Evolutionary conservation across 1,284 basidiomycete genomes (phyloP), one percentile per base, ranked within the genome.

Genomic region (Filobasidium uniguttulatum): DNA sequence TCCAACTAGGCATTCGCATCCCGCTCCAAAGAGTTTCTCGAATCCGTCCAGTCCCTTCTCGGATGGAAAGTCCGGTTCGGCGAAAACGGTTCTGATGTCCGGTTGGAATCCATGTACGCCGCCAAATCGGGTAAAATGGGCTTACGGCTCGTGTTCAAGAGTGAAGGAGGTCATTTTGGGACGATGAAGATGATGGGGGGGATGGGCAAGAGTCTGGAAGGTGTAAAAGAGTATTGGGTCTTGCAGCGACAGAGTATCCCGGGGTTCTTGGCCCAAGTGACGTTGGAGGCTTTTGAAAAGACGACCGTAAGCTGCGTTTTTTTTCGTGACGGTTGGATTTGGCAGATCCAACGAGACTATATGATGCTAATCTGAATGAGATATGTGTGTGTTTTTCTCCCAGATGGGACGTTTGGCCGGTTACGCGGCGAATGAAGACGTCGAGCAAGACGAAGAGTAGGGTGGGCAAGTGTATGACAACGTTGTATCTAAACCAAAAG

Each of bases 41-140:
- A 75, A 56, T 71, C 73, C 2, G 71, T 76, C 41, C 71, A 72
- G 53, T 72, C 71, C 9, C 65, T 77, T 6, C 72, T 77, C 46
- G 75, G 75, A 5, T 77, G 73, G 68, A 69, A 72, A 19, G 69
- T 77, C 61, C 68, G 72, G 46, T 76, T 75, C 58, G 68, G 74
- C 41, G 72, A 74, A 47, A 72, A 72, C 29, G 74, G 74, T 8
- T 69, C 71, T 34, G 73, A 68, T 56, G 66, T 76, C 53, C 70
- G 72, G n/a, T 62, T 77, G 26, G 73, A 71, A 5, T 72, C 72
- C n/a, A 72, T 73, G 56, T 75, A 74, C 59, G 73, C 74, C 3
- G 70, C 72, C 7, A 71, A 72, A 50, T 28, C 25, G 25, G 71
- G 71, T 43, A 68, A 67, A 50, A 71, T 71, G 56, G 68, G 67